Percentiles rank a stretch among this genome's conserved stretches.
Conservation (phyloP, 1,284 basidiomycete species). For the Irpex rosettiformis region DNA sequence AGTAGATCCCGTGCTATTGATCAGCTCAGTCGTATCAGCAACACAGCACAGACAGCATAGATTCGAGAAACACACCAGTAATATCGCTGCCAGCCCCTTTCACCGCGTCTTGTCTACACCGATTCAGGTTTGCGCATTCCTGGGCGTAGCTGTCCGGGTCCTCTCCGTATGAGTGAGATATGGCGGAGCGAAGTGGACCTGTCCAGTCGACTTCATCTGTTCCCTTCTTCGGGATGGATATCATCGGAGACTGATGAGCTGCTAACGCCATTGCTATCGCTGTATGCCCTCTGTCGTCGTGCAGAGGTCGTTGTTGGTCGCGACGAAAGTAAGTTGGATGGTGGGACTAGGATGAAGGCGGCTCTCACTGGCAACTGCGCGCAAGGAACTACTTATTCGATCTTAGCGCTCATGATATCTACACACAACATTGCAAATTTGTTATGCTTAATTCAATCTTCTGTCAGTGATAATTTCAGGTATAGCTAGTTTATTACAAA, state of each 20-base stretch:
- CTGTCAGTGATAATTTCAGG: too few relatives aligned
- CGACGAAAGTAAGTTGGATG: not conserved
- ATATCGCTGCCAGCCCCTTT: slow-evolving; percentile 91
- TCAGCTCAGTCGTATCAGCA: not conserved
- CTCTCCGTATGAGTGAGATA: slow-evolving; percentile 93
- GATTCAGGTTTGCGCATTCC: slow-evolving; percentile 82
- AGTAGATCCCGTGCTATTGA: slow-evolving; percentile 81
- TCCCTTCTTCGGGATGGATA: slow-evolving; percentile 74
- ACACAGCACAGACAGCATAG: not conserved
- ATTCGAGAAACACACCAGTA: slow-evolving; percentile 60
- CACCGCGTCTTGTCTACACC: slow-evolving; percentile 94
- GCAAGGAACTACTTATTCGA: not conserved
- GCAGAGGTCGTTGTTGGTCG: not conserved
- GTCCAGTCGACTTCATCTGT: slow-evolving; percentile 93
- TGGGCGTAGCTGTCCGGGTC: slow-evolving; percentile 83
- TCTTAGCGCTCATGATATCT: not conserved
- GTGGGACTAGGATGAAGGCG: not conserved
- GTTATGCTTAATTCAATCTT: too few relatives aligned
- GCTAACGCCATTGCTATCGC: slow-evolving; percentile 9
- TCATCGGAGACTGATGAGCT: slow-evolving; percentile 75
- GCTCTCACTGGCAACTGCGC: not conserved
- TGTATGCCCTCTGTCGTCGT: not conserved
- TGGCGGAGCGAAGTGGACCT: slow-evolving; percentile 79
- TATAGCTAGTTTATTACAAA: too few relatives aligned
- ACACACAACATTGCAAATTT: too few relatives aligned